These are phyloP conservation scores for Pseudogymnoascus sp. DNA, from an alignment of 2,329 filamentous ascomycete species.

Conservation along the genomic window DNA sequence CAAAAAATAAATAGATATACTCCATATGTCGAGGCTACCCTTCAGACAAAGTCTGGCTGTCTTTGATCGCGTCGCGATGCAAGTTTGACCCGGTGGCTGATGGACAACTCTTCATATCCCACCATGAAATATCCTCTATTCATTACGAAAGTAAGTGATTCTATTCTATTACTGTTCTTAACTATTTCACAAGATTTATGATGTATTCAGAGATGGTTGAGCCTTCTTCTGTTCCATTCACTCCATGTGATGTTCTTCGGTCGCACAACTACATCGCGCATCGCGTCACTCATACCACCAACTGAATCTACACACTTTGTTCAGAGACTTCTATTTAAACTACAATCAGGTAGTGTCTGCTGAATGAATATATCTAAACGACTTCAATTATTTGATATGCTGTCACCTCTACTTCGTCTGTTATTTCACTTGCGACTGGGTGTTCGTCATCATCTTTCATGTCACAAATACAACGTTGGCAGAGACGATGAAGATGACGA, in stretches of 20 bases:
- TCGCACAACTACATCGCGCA: not conserved
- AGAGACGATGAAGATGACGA: not conserved
- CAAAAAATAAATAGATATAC: not conserved
- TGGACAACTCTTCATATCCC: not conserved
- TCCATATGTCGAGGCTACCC: not conserved
- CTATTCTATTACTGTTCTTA: not conserved
- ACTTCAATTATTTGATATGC: not conserved
- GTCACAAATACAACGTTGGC: not conserved
- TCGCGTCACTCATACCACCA: conserved; percentile 6
- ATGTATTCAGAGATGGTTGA: not conserved
- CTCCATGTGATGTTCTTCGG: not conserved
- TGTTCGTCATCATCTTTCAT: not conserved
- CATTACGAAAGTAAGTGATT: not conserved
- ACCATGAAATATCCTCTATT: not conserved
- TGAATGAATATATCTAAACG: not conserved
- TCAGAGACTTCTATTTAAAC: not conserved
- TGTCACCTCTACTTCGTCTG: not conserved
- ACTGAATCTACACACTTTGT: not conserved
- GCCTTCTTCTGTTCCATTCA: not conserved
- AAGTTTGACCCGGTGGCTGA: not conserved
- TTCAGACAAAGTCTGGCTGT: not conserved
- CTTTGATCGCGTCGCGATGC: conserved; percentile 2
- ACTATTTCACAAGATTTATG: not conserved
- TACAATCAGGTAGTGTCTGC: not conserved
- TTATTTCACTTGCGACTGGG: not conserved